phyloP scores from a whole-genome alignment of 257 asterid species.

The Gentiana straminea region DNA sequence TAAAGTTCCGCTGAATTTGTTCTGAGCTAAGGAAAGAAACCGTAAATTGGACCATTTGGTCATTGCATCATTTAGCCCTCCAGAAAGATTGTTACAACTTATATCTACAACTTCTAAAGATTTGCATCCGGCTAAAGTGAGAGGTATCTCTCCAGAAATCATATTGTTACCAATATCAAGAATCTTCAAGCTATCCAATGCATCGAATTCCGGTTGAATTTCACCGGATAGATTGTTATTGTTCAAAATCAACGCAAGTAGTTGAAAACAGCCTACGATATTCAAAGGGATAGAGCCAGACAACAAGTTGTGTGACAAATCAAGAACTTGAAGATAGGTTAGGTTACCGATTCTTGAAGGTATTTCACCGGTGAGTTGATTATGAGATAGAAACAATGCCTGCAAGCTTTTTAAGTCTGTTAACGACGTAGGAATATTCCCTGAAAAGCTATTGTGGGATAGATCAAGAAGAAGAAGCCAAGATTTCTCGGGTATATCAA shows the following conservation, averaged over 20 bases:
- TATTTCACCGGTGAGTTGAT: slow-evolving; percentile 60
- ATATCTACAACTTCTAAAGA: slow-evolving; percentile 87
- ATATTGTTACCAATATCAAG: slow-evolving; percentile 58
- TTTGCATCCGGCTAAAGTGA: slow-evolving; percentile 91
- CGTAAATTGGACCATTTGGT: slow-evolving; percentile 75
- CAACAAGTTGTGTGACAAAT: slow-evolving; percentile 63
- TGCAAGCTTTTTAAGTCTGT: slow-evolving; percentile 79
- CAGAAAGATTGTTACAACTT: slow-evolving; percentile 69
- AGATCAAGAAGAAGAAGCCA: slow-evolving; percentile 62
- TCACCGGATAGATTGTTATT: slow-evolving; percentile 83
- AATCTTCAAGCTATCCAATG: slow-evolving; percentile 73
- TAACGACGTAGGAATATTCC: slow-evolving; percentile 50
- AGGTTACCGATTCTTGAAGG: slow-evolving; percentile 83
- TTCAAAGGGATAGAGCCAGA: slow-evolving; percentile 72
- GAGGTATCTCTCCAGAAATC: slow-evolving; percentile 89
- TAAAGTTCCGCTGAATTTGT: slow-evolving; percentile 54
- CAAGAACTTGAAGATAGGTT: slow-evolving; percentile 84
- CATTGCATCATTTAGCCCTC: slow-evolving; percentile 67
- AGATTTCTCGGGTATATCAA: slow-evolving; percentile 46
- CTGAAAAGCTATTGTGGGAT: slow-evolving; percentile 58
- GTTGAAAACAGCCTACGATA: slow-evolving; percentile 91
- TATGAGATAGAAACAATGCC: slow-evolving; percentile 71
- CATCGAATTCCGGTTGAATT: slow-evolving; percentile 94
- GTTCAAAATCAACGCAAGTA: slow-evolving; percentile 56
- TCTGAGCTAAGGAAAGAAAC: slow-evolving; percentile 67